phyloP scores from a whole-genome alignment of 2,329 filamentous ascomycete genomes.

The Hypocrella siamensis region DNA sequence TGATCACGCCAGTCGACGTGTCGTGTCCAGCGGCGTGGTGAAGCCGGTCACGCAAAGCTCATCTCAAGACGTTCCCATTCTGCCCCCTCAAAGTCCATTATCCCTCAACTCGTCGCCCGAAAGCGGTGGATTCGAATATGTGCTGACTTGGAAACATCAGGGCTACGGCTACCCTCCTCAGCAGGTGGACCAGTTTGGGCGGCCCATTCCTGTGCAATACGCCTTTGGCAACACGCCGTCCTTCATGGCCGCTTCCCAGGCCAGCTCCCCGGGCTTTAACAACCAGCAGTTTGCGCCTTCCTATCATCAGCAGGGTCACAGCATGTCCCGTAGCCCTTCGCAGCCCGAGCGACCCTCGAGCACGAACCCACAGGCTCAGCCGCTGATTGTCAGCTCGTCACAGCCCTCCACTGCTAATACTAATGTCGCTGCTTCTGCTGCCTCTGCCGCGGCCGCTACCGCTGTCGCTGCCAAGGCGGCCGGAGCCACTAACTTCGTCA shows the following conservation, averaged over 20 bases:
- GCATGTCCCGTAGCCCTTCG: constrained; percentile 72
- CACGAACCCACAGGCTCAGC: constrained; percentile 43
- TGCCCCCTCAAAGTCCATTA: constrained; percentile 8
- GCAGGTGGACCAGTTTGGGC: constrained; percentile 22
- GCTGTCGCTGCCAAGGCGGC: no score
- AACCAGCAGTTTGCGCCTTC: constrained; percentile 27
- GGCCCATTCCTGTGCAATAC: constrained; percentile 23
- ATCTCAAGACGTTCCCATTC: neutral
- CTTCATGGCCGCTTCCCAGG: constrained; percentile 30
- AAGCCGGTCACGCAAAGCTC: constrained; percentile 2
- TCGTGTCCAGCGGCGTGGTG: constrained; percentile 7
- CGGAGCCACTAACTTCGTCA: constrained; percentile 29
- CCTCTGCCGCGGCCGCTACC: no score
- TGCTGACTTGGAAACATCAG: constrained; percentile 59
- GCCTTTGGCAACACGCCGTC: constrained; percentile 30
- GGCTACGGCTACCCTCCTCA: constrained; percentile 38
- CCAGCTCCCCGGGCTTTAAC: constrained; percentile 34
- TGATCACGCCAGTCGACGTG: constrained; percentile 8
- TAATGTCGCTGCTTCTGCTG: no score
- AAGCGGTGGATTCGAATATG: constrained; percentile 54
- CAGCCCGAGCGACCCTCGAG: constrained; percentile 57
- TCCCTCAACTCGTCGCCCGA: constrained; percentile 50
- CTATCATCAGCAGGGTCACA: constrained; percentile 39
- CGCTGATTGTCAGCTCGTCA: constrained; percentile 45
- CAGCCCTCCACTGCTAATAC: constrained; percentile 47